A percentile compares a stretch with the other conserved stretches of the same genome.
Conservation (phyloP, 768 basidiomycete species). For the Auriscalpium vulgare region DNA sequence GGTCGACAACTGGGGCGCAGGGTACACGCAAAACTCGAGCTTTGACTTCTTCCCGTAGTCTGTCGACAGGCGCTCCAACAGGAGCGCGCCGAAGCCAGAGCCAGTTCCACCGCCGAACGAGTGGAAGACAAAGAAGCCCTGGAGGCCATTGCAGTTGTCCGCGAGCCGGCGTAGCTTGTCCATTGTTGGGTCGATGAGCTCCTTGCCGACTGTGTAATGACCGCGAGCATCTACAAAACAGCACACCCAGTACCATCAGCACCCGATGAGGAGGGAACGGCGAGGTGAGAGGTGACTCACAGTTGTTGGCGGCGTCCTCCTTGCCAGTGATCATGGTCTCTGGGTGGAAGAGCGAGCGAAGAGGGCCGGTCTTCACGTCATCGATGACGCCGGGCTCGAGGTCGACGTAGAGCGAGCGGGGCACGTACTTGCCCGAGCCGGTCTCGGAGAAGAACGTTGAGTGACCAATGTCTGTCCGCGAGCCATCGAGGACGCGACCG, state of each 20-base stretch:
- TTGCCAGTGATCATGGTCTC: slow-evolving; percentile 96
- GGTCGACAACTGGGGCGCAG: slow-evolving; percentile 85
- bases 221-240: slow-evolving; percentile 77
- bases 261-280: slow-evolving; percentile 2
- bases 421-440: slow-evolving; percentile 90
- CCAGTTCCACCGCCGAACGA: slow-evolving; percentile 99
- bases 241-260: background rate
- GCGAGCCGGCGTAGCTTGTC: slow-evolving; percentile 92
- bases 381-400: slow-evolving; percentile 94
- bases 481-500: slow-evolving; percentile 72
- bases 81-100: slow-evolving; percentile 94
- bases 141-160: slow-evolving; percentile 93
- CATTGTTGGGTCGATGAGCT: slow-evolving; percentile 93
- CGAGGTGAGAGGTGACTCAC: slow-evolving; percentile 36
- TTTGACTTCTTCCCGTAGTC: slow-evolving; percentile 99
- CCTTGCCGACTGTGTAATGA: slow-evolving; percentile 98
- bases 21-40: slow-evolving; percentile 96
- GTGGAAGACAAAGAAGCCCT: slow-evolving; percentile 99
- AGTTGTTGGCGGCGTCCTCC: slow-evolving; percentile 99
- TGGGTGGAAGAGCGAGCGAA: slow-evolving; percentile 93
- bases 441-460: slow-evolving; percentile 98
- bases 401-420: slow-evolving; percentile 93
- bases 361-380: slow-evolving; percentile 87
- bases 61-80: slow-evolving; percentile 90
- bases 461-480: slow-evolving; percentile 81